Conservation (phyloP, 176 grass and related monocot species). For the Paspalum notatum region DNA sequence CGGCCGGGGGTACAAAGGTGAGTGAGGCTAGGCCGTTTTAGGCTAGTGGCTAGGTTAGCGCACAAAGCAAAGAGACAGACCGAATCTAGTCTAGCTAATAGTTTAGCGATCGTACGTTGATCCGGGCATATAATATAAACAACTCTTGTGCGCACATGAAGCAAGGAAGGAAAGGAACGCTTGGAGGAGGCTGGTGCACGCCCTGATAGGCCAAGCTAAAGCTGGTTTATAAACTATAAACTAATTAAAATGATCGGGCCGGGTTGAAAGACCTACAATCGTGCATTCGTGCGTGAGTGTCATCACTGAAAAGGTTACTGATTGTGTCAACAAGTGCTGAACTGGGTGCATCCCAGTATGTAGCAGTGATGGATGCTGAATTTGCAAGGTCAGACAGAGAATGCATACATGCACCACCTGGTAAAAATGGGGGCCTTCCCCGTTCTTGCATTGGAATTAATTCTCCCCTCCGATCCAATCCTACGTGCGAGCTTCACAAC, state of each 20-base stretch:
- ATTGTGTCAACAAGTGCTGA: slow-evolving; percentile 31
- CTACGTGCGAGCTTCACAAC: too few relatives aligned
- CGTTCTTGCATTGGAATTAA: too few relatives aligned
- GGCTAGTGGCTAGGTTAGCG: not conserved
- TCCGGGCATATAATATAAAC: not conserved
- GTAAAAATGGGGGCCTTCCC: too few relatives aligned
- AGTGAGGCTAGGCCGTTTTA: slow-evolving; percentile 7
- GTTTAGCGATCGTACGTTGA: not conserved
- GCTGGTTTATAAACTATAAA: slow-evolving; percentile 11
- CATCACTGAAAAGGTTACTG: slow-evolving; percentile 25
- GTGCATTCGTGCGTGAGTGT: slow-evolving; percentile 14
- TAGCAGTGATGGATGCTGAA: too few relatives aligned
- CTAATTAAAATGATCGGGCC: not conserved
- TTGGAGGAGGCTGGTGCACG: too few relatives aligned
- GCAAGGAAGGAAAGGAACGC: not conserved
- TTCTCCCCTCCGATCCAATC: too few relatives aligned
- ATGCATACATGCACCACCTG: too few relatives aligned
- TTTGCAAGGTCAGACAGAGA: too few relatives aligned
- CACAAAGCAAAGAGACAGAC: slow-evolving; percentile 30
- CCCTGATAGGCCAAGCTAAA: slow-evolving; percentile 25
- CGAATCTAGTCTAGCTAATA: slow-evolving; percentile 20
- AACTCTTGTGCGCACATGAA: slow-evolving; percentile 40
- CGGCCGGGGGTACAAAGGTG: not conserved
- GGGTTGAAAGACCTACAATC: not conserved
- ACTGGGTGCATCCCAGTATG: not conserved